Percentiles rank a stretch among this genome's conserved stretches.
Evolutionary conservation across 2,329 filamentous ascomycete genomes (phyloP).

Genomic region (Lachnellula subtilissima): DNA sequence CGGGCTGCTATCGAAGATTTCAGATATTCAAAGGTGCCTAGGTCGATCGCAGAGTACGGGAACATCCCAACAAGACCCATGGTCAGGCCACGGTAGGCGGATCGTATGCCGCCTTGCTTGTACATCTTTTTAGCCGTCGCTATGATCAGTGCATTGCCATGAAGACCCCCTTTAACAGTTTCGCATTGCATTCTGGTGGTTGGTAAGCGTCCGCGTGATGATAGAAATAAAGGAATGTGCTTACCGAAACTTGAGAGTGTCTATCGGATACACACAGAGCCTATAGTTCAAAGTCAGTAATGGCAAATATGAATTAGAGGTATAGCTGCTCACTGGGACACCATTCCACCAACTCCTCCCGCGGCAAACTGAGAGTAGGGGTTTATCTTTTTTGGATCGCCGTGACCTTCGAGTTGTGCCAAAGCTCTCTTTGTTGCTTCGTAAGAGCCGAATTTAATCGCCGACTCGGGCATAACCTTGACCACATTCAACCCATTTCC

Average conservation of each 20-base stretch:
- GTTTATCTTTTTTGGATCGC: constrained; percentile 73
- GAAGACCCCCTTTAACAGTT: constrained; percentile 78
- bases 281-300: constrained; percentile 35
- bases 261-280: constrained; percentile 72
- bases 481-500: constrained; percentile 94
- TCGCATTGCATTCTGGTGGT: constrained; percentile 73
- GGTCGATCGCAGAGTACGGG: constrained; percentile 93
- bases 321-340: constrained; percentile 67
- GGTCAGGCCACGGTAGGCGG: constrained; percentile 87
- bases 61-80: constrained; percentile 97
- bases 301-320: not conserved
- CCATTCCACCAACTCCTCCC: constrained; percentile 87
- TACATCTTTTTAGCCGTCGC: constrained; percentile 86
- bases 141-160: constrained; percentile 75
- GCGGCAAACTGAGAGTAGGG: constrained; percentile 85
- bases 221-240: not conserved
- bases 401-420: constrained; percentile 81
- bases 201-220: constrained; percentile 10
- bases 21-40: constrained; percentile 90
- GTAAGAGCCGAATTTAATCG: constrained; percentile 96
- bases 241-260: constrained; percentile 54
- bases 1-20: constrained; percentile 69
- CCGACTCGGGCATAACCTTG: constrained; percentile 98
- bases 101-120: constrained; percentile 64
- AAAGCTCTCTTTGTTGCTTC: constrained; percentile 89